These are phyloP conservation scores for Aspergillus neoniger DNA, from an alignment of 2,329 filamentous ascomycete genomes.

Conservation along the genomic window DNA sequence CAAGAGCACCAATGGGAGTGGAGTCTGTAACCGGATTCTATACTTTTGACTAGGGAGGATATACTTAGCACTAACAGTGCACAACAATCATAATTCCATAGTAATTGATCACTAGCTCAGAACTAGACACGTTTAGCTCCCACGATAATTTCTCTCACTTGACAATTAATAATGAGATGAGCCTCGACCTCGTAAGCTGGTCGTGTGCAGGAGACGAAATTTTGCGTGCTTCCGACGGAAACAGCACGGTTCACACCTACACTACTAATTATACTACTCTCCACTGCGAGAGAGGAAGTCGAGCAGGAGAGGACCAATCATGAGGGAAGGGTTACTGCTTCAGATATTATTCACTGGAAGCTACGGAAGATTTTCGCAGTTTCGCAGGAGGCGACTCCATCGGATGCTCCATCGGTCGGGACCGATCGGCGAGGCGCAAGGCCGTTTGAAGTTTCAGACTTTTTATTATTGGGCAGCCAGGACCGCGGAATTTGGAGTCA, in stretches of 20 bases:
- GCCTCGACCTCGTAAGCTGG: slow-evolving; percentile 2
- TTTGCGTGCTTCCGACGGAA: slow-evolving; percentile 4
- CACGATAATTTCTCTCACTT: neutral
- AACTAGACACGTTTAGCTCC: neutral
- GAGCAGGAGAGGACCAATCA: neutral
- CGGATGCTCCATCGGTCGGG: slow-evolving; percentile 25
- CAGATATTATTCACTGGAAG: neutral
- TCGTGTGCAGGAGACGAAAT: neutral
- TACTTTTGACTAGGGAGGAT: neutral
- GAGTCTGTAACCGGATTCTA: neutral
- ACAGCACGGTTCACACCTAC: slow-evolving; percentile 4
- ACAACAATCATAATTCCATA: neutral
- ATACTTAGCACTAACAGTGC: slow-evolving; percentile 1
- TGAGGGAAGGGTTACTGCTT: neutral
- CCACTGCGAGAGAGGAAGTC: neutral
- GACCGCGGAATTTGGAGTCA: slow-evolving; percentile 10
- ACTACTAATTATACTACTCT: slow-evolving; percentile 6
- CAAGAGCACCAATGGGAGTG: slow-evolving; percentile 1
- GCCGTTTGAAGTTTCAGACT: slow-evolving; percentile 9
- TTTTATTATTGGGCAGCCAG: slow-evolving; percentile 11
- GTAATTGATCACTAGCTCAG: neutral
- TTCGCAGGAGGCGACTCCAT: slow-evolving; percentile 11
- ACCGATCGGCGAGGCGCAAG: slow-evolving; percentile 22
- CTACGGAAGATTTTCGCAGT: slow-evolving; percentile 3
- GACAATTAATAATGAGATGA: slow-evolving; percentile 6